Evolutionary conservation across 345 rosid genomes (phyloP).

Genomic region (Moringa oleifera): DNA sequence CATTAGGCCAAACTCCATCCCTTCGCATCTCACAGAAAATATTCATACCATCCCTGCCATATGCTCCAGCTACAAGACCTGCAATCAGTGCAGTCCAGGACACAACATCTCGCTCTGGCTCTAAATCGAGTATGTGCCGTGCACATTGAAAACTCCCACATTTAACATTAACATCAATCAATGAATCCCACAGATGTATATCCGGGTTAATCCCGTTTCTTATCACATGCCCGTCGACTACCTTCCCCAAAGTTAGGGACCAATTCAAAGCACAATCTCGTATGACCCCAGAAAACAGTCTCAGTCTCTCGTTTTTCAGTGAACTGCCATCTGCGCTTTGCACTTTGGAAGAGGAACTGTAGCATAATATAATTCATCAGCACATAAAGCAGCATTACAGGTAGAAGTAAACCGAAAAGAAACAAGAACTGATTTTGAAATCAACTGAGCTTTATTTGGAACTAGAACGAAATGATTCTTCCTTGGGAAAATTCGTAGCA

Average conservation of each 20-base stretch:
- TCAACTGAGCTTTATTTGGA: too few relatives aligned
- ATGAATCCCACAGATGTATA: conserved; percentile 37
- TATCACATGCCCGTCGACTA: conserved; percentile 25
- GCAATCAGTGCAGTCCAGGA: conserved; percentile 39
- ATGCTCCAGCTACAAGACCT: conserved; percentile 27
- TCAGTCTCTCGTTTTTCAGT: too few relatives aligned
- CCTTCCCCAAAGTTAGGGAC: conserved; percentile 22
- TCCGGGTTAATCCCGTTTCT: conserved; percentile 25
- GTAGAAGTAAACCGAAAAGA: too few relatives aligned
- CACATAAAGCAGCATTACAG: too few relatives aligned
- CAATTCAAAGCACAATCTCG: conserved; percentile 34
- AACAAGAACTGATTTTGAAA: too few relatives aligned
- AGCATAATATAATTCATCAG: too few relatives aligned
- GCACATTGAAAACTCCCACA: conserved; percentile 27
- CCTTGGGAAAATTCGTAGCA: too few relatives aligned
- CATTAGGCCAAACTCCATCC: conserved; percentile 35
- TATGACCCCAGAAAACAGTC: too few relatives aligned
- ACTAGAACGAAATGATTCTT: too few relatives aligned
- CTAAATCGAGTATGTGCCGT: conserved; percentile 26
- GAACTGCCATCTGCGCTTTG: too few relatives aligned
- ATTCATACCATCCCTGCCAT: conserved; percentile 19
- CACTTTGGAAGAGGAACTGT: too few relatives aligned
- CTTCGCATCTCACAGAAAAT: conserved; percentile 28
- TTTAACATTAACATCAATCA: conserved; percentile 33
- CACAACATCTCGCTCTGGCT: conserved; percentile 42